Base-by-base conservation (phyloP, 1,284 basidiomycete genomes). In the Coniophora puteana region DNA sequence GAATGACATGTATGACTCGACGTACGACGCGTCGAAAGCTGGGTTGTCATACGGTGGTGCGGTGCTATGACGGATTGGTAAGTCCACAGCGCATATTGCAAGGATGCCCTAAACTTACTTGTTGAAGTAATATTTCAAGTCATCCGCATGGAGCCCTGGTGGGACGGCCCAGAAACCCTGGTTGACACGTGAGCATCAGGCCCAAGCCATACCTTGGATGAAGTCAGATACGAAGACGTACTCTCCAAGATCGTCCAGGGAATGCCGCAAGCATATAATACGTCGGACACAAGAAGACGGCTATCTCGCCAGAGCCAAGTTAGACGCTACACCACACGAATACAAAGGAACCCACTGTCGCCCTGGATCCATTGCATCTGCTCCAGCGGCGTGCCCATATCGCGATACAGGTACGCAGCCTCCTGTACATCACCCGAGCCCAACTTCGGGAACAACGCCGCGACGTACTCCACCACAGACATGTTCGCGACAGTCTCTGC, bases 211-310 rank as follows among this genome's bases (percentile, higher is more conserved):
- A 51, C 59, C 48, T 61, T 62, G 38, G 47, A 61, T 6, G 57
- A 44, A 27, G 26, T n/a, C 8, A 27, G 26, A 8, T n/a, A 27
- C 20, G 29, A 8, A 6, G 20, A 1, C 39, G 16, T 8, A 35
- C 33, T 21, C 23, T 35, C 8, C 18, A 35, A 18, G 33, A 10
- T 8, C 33, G 33, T 5, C 33, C 21, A 5, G 5, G 6, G 44
- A 63, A 64, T 11, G 60, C 55, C 14, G 41, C 41, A 8, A 63
- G 47, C 7, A 65, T 25, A 24, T 35, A 46, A 41, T 65, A 63
- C 2, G 62, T 56, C 3, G 63, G 61, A 37, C 63, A 65, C 25
- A 59, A 50, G 44, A 65, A 63, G 13, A 62, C 61, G 11, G 59
- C 62, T 65, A 35, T 3, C 25, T 14, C 23, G 24, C 4, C 33